A percentile compares a stretch with the other conserved stretches of the same genome.
Conservation (phyloP, 352 stramenopile species). For the Elongisporangium prolatum region DNA sequence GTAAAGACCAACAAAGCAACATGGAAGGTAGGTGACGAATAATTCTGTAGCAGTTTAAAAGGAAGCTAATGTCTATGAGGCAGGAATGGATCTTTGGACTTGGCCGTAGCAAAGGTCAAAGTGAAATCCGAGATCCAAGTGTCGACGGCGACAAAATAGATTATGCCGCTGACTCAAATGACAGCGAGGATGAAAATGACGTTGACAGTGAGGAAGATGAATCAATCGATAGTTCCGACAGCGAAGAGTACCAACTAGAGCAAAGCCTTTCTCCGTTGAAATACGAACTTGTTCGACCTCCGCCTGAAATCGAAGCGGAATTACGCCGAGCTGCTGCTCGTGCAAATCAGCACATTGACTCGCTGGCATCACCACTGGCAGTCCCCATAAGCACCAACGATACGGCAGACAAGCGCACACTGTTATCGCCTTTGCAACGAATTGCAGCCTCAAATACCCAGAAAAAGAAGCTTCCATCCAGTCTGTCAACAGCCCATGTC, state of each 20-base stretch:
- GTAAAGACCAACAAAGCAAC: background rate
- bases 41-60: background rate
- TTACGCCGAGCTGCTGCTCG: conserved; percentile 16
- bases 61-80: background rate
- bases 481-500: conserved; percentile 11
- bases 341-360: conserved; percentile 15
- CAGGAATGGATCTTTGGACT: conserved; percentile 23
- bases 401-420: conserved; percentile 12
- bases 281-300: conserved; percentile 30
- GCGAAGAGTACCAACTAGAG: conserved; percentile 19
- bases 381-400: conserved; percentile 11
- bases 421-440: conserved; percentile 6
- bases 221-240: background rate
- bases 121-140: conserved; percentile 2
- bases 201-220: conserved; percentile 3
- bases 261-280: conserved; percentile 2
- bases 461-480: conserved; percentile 12
- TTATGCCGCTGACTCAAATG: conserved; percentile 5
- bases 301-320: conserved; percentile 37
- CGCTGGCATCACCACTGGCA: conserved; percentile 8
- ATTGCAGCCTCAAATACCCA: background rate
- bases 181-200: conserved; percentile 15
- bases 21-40: conserved; percentile 6
- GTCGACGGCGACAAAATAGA: conserved; percentile 13
- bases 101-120: background rate